Conservation (phyloP, 495 filamentous ascomycete genomes). For the Thozetella sp. region DNA sequence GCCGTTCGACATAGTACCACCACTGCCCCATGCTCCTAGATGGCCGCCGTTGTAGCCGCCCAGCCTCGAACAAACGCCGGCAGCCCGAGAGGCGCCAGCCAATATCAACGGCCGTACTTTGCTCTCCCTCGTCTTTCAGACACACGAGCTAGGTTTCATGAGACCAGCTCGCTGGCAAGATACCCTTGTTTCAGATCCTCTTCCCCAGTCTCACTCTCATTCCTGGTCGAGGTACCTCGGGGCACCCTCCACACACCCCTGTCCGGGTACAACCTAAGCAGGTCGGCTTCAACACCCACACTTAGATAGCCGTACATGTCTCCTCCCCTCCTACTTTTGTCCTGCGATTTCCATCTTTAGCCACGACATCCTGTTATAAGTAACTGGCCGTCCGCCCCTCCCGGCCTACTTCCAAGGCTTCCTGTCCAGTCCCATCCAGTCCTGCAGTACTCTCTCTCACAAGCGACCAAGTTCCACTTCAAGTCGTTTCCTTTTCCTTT, state of each 20-base stretch:
- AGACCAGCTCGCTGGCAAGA: conserved; percentile 31
- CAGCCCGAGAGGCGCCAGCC: conserved; percentile 41
- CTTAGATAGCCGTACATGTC: neutral
- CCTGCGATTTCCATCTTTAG: neutral
- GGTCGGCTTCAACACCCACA: neutral
- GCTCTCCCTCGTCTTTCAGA: conserved; percentile 43
- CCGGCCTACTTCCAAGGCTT: conserved; percentile 22
- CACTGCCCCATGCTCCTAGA: conserved; percentile 18
- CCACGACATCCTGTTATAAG: conserved; percentile 1
- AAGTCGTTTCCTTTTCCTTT: conserved; percentile 29
- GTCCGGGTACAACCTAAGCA: neutral
- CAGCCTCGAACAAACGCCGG: conserved; percentile 52
- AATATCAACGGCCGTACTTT: conserved; percentile 42
- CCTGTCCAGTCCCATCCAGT: conserved; percentile 25
- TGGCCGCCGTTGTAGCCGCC: conserved; percentile 45
- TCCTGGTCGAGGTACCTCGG: conserved; percentile 6
- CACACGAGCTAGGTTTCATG: conserved; percentile 51
- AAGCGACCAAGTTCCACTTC: conserved; percentile 24
- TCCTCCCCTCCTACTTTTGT: neutral
- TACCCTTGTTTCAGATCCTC: conserved; percentile 46
- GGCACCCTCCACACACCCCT: neutral
- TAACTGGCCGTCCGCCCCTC: conserved; percentile 18
- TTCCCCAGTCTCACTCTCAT: conserved; percentile 17
- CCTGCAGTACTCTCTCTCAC: conserved; percentile 26
- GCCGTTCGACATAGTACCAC: conserved; percentile 12